Evolutionary conservation across 1,139 yeast genomes (phyloP), one percentile per base, ranked within the genome.

Genomic region (Debaryomyces subglobosus): DNA sequence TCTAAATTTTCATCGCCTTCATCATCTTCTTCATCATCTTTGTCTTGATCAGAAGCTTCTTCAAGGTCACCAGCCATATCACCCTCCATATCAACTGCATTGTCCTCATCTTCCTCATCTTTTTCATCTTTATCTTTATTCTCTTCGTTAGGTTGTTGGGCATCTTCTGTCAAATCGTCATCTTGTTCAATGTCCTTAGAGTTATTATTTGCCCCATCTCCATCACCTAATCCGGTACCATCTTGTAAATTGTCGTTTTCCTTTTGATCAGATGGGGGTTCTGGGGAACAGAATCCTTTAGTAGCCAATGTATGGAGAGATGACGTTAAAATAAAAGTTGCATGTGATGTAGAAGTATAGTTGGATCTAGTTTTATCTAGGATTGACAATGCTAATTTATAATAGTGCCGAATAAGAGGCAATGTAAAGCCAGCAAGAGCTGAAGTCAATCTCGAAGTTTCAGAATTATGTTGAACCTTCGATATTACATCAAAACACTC

Each of bases 151-250:
- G 86, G 89, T 46, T 85, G 82, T 62, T 91, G 96, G 2, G 97
- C 97, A 61, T 89, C 86, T 62, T 94, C 98, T 7, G 85, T 76
- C 48, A 92, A 75, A 64, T 94, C 97, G 20, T 92, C 98, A 57
- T 94, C 97, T 46, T 92, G 96, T 52, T 87, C 96, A 47, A 87
- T 88, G 62, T 91, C 97, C 44, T 91, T 86, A 0, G 96, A 83
- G 59, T 86, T 85, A 50, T 66, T 67, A 32, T 83, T 79, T 3
- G 88, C 96, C 53, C 97, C 98, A 52, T 87, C 91, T 20, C 98
- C 99, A 64, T 94, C 98, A 43, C 99, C 99, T 36, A 94, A 74
- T 9, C 99, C 99, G n/a, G 97, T 89, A 46, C 99, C 99, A 45
- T 86, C 89, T 33, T 85, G 86, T 62, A 85, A 59, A 58, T 87